These are phyloP conservation scores for Alternaria sp. DNA, from an alignment of 2,329 filamentous ascomycete genomes.

Conservation along the genomic window DNA sequence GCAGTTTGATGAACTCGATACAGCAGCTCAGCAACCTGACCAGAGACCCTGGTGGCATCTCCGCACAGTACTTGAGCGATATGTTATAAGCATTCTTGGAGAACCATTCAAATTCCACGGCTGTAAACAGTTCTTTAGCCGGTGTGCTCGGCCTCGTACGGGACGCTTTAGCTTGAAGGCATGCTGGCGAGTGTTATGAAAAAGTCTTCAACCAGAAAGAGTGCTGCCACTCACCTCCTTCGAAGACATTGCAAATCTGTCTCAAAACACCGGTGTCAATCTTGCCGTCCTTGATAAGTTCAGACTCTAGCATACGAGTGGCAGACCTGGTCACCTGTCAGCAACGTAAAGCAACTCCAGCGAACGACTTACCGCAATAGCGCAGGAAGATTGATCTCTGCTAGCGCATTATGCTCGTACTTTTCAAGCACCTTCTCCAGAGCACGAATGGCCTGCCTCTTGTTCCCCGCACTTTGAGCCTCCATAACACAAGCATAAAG, in stretches of 20 bases:
- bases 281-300: constrained; percentile 49
- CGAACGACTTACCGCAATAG: constrained; percentile 60
- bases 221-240: constrained; percentile 40
- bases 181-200: constrained; percentile 36
- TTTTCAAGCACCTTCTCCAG: constrained; percentile 69
- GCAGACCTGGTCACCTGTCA: constrained; percentile 42
- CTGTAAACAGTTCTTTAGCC: constrained; percentile 61
- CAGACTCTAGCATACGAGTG: constrained; percentile 56
- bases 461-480: constrained; percentile 72
- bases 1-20: constrained; percentile 55
- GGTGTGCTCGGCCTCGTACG: constrained; percentile 55
- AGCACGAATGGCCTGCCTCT: constrained; percentile 65
- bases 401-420: constrained; percentile 59
- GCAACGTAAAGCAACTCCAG: too few relatives aligned
- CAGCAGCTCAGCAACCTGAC: constrained; percentile 64
- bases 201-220: too few relatives aligned
- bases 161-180: constrained; percentile 56
- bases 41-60: constrained; percentile 65
- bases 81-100: constrained; percentile 83
- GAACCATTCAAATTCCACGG: constrained; percentile 82
- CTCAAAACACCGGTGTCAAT: constrained; percentile 40
- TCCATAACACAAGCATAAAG: constrained; percentile 84
- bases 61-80: constrained; percentile 68
- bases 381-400: constrained; percentile 67
- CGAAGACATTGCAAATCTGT: constrained; percentile 66